These are phyloP conservation scores for Bothriochloa decipiens DNA, from an alignment of 176 grass and related monocot species.

Conservation along the genomic window DNA sequence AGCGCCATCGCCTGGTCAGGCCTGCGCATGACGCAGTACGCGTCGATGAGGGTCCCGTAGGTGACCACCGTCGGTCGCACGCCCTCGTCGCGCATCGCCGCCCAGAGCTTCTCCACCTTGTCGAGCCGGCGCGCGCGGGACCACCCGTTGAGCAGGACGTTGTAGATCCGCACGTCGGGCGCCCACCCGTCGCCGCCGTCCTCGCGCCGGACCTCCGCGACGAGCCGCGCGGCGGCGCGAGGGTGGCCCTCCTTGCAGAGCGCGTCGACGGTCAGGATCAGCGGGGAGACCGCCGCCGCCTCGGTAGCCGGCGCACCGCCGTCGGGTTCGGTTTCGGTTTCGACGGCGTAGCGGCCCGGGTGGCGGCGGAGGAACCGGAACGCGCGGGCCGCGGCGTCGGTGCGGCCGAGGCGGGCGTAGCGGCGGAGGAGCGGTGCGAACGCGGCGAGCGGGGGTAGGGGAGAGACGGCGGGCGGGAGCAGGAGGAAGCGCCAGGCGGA, in stretches of 20 bases:
- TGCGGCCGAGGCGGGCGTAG: slow-evolving; percentile 56
- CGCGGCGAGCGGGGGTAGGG: slow-evolving; percentile 51
- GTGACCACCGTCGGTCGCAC: slow-evolving; percentile 73
- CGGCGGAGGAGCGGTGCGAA: slow-evolving; percentile 72
- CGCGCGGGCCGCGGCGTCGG: slow-evolving; percentile 57
- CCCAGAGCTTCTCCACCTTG: slow-evolving; percentile 70
- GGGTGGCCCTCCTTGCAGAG: slow-evolving; percentile 82
- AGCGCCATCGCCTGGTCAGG: slow-evolving; percentile 60
- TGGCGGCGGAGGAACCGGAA: slow-evolving; percentile 59
- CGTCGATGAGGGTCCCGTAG: slow-evolving; percentile 78
- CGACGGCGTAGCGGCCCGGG: slow-evolving; percentile 41
- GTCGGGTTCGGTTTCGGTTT: not conserved
- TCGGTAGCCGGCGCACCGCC: no score
- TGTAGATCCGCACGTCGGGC: slow-evolving; percentile 63
- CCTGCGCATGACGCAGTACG: slow-evolving; percentile 61
- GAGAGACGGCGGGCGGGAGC: slow-evolving; percentile 13
- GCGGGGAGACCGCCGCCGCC: slow-evolving; percentile 19
- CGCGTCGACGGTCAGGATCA: slow-evolving; percentile 65
- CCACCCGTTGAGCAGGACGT: slow-evolving; percentile 81
- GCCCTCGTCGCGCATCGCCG: slow-evolving; percentile 56
- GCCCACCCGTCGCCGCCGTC: slow-evolving; percentile 3
- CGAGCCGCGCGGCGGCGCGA: slow-evolving; percentile 50
- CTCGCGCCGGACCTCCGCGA: slow-evolving; percentile 46
- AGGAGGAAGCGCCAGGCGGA: slow-evolving; percentile 74
- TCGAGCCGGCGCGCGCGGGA: slow-evolving; percentile 53